These are phyloP conservation scores for Colletotrichum navitas DNA, from an alignment of 2,329 filamentous ascomycete genomes.

Conservation along the genomic window DNA sequence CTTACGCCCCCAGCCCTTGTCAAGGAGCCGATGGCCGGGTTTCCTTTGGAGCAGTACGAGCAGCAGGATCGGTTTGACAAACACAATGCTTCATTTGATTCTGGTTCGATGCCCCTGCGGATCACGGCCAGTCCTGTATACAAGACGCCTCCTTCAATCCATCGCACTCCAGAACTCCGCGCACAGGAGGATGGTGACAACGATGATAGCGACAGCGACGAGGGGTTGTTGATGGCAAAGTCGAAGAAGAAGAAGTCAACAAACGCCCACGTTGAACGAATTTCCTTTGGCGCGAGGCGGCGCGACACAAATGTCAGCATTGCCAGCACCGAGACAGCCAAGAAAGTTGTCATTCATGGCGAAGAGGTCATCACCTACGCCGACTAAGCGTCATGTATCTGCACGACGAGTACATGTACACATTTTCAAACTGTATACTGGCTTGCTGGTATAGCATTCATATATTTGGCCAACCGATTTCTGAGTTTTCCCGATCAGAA, in stretches of 20 bases:
- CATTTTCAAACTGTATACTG: constrained; percentile 28
- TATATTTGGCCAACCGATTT: constrained; percentile 7
- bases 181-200: constrained; percentile 53
- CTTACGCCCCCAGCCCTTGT: constrained; percentile 65
- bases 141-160: constrained; percentile 11
- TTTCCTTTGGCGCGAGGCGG: constrained; percentile 58
- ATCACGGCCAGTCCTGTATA: constrained; percentile 29
- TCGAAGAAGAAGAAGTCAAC: constrained; percentile 58
- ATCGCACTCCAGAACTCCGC: constrained; percentile 36
- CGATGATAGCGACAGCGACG: constrained; percentile 67
- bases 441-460: constrained; percentile 14
- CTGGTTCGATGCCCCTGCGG: constrained; percentile 48
- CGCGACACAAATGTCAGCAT: constrained; percentile 72
- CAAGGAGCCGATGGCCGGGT: constrained; percentile 61
- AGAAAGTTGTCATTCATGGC: constrained; percentile 55
- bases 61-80: constrained; percentile 51
- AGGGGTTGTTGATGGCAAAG: constrained; percentile 66
- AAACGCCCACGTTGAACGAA: constrained; percentile 44
- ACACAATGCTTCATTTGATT: constrained; percentile 44
- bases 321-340: constrained; percentile 73
- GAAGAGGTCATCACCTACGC: constrained; percentile 25
- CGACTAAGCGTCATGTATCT: constrained; percentile 14
- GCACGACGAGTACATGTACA: constrained; percentile 2
- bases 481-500: constrained; percentile 1
- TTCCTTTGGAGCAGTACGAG: constrained; percentile 59